Base-by-base conservation (phyloP, 305 asterid species). In the Fraxinus platypoda region DNA sequence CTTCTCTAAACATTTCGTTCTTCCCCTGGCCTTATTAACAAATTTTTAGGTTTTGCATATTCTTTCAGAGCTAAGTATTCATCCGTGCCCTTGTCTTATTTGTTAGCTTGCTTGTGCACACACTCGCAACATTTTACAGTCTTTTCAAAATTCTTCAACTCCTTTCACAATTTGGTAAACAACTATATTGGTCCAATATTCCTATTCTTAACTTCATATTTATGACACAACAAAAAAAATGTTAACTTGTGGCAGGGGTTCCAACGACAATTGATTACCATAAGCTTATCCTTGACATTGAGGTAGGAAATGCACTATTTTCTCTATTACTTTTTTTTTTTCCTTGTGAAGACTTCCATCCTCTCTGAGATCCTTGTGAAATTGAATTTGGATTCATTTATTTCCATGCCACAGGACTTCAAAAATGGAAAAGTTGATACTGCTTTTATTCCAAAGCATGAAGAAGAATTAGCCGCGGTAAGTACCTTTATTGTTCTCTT, bases 241-340 rank as follows among this genome's bases (percentile, higher is more conserved):
- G 76, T 72, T 0, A 2, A 17, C 28, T 75, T 81, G 76, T 83
- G 78, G 83, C 89, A 96, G 99, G 99, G 80, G 97, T 96, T 79
- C 99, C 99, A 75, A 96, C 98, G 34, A 96, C 99, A 80, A 94
- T 96, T 77, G 98, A 94, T 0, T 96, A 94, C 94, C 99, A 96
- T 87, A 96, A 96, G 90, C 98, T 96, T 84, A 94, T 96, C 91
- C 97, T 95, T 82, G 98, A 94, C 64, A 78, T 95, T 23, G 98
- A 95, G 98, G 99, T 94, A 83, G 70, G 88, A 79, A 71, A 78
- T 72, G 12, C 74, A 8, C 62, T 74, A 75, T 64, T 76, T 70
- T 70, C 71, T 75, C 9, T 19, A 15, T 77, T 78, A 79, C 43
- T 7, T 35, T 6, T 37, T 37, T 35, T 35, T 35, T 35, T 34